Conservation (phyloP, 2,329 filamentous ascomycete genomes). For the Calonectria crousiana region DNA sequence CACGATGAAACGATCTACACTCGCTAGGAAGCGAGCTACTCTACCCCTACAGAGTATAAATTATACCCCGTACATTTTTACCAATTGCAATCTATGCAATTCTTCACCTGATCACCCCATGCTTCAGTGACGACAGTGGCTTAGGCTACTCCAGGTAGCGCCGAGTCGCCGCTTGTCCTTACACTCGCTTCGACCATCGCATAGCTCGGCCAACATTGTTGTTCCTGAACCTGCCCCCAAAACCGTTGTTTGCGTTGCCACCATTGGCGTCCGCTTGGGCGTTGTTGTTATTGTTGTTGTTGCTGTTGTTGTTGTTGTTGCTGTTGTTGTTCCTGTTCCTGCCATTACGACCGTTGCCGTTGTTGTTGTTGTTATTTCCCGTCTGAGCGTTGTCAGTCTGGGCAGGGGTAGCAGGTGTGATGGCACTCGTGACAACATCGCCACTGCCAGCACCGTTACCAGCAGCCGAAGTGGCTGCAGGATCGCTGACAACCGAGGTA, state of each 20-base stretch:
- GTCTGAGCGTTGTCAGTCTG: slow-evolving; percentile 12
- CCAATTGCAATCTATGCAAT: slow-evolving; percentile 7
- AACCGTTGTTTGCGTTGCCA: slow-evolving; percentile 19
- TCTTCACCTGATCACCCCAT: background rate
- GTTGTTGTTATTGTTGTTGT: background rate
- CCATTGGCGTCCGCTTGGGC: background rate
- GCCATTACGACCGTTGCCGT: background rate
- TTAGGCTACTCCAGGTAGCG: background rate
- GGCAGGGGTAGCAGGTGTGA: slow-evolving; percentile 7
- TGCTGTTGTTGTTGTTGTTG: background rate
- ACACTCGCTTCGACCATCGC: slow-evolving; percentile 25
- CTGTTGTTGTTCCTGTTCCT: background rate
- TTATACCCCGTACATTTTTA: slow-evolving; percentile 13
- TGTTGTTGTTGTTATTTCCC: slow-evolving; percentile 20
- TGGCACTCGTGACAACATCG: slow-evolving; percentile 9
- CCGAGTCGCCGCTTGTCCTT: background rate
- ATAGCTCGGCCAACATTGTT: slow-evolving; percentile 14
- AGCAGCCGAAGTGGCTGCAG: background rate
- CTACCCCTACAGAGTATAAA: slow-evolving; percentile 6
- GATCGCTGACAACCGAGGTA: background rate
- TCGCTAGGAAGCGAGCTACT: background rate
- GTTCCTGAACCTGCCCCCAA: slow-evolving; percentile 4
- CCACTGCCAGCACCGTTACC: background rate
- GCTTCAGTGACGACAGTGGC: background rate
- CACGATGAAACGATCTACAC: slow-evolving; percentile 1